Evolutionary conservation across 805 yeast genomes (phyloP), one percentile per base, ranked within the genome.

Genomic region (Suhomyces sp.): DNA sequence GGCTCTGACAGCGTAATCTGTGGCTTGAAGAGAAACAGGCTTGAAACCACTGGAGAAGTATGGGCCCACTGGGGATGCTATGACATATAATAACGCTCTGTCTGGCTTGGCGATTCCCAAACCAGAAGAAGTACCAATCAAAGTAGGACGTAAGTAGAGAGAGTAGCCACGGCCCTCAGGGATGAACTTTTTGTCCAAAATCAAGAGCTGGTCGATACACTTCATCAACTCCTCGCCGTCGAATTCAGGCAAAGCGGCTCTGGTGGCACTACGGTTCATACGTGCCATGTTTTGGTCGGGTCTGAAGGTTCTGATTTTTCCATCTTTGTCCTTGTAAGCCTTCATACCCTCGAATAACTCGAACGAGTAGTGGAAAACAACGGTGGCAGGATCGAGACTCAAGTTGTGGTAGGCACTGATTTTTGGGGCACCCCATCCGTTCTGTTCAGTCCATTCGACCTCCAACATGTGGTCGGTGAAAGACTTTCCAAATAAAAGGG

Each of bases 1-100:
- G 18, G 98, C 98, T 71, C 98, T 84, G 21, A 90, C 90, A 33
- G 96, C 95, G 52, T 86, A 80, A 59, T 88, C 95, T 25, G 96
- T 90, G 48, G 98, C 97, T 68, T 91, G 96, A 43, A 93, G 74
- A 41, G 78, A 73, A 36, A 93, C 95, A 22, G 98, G 96, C 68
- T 90, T 88, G 79, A 91, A 90, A 13, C 97, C 97, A n/a, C 95
- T 83, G 54, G 83, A 75, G 68, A 83, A 54, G 51, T 54, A 54
- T 1, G 60, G 59, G 6, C 60, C 60, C 4, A 54, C 60, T 4
- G 60, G 60, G 9, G 56, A 53, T 5, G 58, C 55, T 39, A 54
- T 54, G 29, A 54, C 25, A 38, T 42, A 54, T 45, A 54, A 51
- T 19, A 52, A 45, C 2, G 60, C 60, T 19, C 28, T 42, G 47